These are phyloP conservation scores for Anthostomella pinea DNA, from an alignment of 2,329 filamentous ascomycete genomes.

Conservation along the genomic window DNA sequence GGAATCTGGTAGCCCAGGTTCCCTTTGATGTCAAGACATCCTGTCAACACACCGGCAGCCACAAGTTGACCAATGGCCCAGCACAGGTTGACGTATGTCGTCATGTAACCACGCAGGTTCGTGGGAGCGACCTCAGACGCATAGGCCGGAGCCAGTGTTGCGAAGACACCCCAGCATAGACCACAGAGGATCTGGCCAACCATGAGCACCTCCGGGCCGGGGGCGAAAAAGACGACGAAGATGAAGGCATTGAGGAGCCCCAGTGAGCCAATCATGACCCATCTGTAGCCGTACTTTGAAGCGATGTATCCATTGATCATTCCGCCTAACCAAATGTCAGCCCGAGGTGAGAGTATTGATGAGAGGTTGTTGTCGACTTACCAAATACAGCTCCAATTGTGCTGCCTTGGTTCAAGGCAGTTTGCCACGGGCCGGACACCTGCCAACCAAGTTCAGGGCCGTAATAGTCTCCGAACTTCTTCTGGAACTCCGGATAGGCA, in stretches of 20 bases:
- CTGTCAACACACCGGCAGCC: constrained; percentile 38
- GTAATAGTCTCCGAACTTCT: constrained; percentile 29
- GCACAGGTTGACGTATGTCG: constrained; percentile 45
- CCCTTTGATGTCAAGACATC: constrained; percentile 32
- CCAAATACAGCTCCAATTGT: constrained; percentile 30
- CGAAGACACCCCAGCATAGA: constrained; percentile 32
- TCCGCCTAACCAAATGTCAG: constrained; percentile 18
- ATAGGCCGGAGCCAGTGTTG: constrained; percentile 32
- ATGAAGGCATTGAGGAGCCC: constrained; percentile 29
- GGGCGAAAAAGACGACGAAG: constrained; percentile 29
- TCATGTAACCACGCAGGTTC: constrained; percentile 36
- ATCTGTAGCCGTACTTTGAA: constrained; percentile 28
- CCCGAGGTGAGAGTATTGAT: background rate
- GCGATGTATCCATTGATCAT: constrained; percentile 30
- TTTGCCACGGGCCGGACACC: constrained; percentile 30
- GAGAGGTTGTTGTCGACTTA: constrained; percentile 10
- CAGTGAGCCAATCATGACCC: constrained; percentile 30
- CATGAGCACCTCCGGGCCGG: constrained; percentile 20
- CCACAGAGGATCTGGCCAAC: constrained; percentile 31
- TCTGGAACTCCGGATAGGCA: constrained; percentile 30
- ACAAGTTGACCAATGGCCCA: constrained; percentile 44
- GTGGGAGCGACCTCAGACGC: constrained; percentile 35
- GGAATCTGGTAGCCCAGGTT: constrained; percentile 43
- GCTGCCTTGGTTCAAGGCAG: constrained; percentile 28
- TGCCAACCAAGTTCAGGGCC: constrained; percentile 21